These are phyloP conservation scores for Colletotrichum sp. DNA, from an alignment of 2,329 filamentous ascomycete species.

Conservation along the genomic window DNA sequence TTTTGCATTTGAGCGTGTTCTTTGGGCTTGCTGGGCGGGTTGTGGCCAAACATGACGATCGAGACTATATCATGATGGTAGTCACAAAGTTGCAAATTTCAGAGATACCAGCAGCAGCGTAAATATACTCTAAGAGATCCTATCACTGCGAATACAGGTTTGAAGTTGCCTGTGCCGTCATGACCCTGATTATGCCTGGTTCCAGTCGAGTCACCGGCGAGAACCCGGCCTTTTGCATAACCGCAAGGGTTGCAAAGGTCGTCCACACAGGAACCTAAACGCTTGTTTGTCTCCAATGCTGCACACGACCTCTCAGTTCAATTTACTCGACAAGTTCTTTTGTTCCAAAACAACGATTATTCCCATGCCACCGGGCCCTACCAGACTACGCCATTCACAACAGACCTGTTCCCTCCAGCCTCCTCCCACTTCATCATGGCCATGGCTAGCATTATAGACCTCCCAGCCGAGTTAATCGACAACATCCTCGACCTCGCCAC, in stretches of 20 bases:
- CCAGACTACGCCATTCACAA: accelerated
- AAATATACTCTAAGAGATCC: background rate
- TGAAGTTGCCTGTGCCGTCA: background rate
- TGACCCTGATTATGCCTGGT: background rate
- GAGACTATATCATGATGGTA: background rate
- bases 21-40: background rate
- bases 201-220: background rate
- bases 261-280: background rate
- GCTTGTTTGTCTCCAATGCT: background rate
- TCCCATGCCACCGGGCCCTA: background rate
- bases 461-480: background rate
- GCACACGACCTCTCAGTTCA: background rate
- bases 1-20: background rate
- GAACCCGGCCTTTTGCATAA: background rate
- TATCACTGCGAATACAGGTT: background rate
- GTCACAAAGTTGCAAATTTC: background rate
- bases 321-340: background rate
- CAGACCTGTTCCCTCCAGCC: background rate
- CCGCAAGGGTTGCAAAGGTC: background rate
- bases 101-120: background rate
- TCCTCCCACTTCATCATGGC: background rate
- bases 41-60: background rate
- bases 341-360: background rate
- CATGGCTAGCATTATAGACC: background rate
- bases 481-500: background rate